Percentiles rank a stretch among this genome's conserved stretches.
phyloP scores from a whole-genome alignment of 108 stramenopile genomes.

The Skeletonema tropicum region DNA sequence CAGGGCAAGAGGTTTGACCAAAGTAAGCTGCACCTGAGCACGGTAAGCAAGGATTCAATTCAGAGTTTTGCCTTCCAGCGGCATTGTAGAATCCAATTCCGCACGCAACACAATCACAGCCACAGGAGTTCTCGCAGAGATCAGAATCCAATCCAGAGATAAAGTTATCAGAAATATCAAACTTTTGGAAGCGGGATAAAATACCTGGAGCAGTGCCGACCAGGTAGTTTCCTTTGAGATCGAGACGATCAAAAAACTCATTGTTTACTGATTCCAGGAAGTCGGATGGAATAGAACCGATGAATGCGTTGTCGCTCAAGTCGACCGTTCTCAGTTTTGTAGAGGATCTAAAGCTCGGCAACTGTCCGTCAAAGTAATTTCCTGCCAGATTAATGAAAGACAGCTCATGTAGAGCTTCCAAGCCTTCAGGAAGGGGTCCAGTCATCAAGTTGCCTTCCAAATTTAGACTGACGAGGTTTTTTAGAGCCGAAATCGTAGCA shows the following conservation, averaged over 20 bases:
- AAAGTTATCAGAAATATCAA: constrained; percentile 66
- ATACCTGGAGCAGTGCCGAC: constrained; percentile 27
- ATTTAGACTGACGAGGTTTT: constrained; percentile 52
- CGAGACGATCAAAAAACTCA: constrained; percentile 32
- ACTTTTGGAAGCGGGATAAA: constrained; percentile 54
- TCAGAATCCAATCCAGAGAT: constrained; percentile 52
- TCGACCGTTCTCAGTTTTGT: constrained; percentile 43
- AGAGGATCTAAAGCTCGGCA: constrained; percentile 22
- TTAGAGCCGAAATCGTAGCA: constrained; percentile 39
- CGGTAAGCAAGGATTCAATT: constrained; percentile 13
- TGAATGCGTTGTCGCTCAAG: constrained; percentile 26
- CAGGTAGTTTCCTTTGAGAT: constrained; percentile 25
- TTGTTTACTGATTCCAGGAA: constrained; percentile 31
- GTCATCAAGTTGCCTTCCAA: constrained; percentile 46
- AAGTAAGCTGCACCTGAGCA: constrained; percentile 20
- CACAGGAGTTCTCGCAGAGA: constrained; percentile 55
- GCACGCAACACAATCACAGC: constrained; percentile 58
- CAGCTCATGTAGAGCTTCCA: constrained; percentile 26
- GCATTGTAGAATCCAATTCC: constrained; percentile 66
- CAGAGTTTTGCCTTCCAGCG: constrained; percentile 46
- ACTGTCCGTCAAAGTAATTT: constrained; percentile 28
- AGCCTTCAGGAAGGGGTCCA: constrained; percentile 30
- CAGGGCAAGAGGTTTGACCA: constrained; percentile 21
- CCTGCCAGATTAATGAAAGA: constrained; percentile 38
- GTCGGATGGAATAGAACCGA: constrained; percentile 21